Percentiles rank a stretch among this genome's conserved stretches.
phyloP scores from a whole-genome alignment of 2,329 filamentous ascomycete genomes.

The Tolypocladium inflatum region DNA sequence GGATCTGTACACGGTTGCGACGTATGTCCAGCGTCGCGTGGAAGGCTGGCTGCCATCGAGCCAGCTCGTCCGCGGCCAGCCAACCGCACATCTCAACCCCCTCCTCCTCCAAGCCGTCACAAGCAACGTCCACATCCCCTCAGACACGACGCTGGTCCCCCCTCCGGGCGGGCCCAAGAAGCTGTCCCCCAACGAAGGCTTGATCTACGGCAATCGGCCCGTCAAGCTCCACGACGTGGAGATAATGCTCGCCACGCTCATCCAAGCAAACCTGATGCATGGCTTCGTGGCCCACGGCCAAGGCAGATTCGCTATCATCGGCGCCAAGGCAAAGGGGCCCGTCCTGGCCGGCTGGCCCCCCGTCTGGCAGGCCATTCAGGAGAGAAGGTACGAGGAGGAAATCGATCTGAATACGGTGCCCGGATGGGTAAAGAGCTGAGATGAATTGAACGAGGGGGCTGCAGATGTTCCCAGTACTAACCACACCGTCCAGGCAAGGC shows the following conservation, averaged over 20 bases:
- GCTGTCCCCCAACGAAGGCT: conserved; percentile 47
- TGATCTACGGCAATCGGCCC: conserved; percentile 54
- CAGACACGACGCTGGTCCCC: conserved; percentile 34
- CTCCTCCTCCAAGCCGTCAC: conserved; percentile 43
- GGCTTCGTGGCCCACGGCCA: conserved; percentile 76
- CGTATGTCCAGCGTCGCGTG: conserved; percentile 54
- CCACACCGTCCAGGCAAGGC: neutral
- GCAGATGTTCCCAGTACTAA: neutral
- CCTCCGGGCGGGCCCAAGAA: conserved; percentile 34
- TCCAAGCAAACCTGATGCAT: conserved; percentile 71
- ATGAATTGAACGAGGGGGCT: neutral
- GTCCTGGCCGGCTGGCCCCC: conserved; percentile 66
- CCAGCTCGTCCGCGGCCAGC: conserved; percentile 19
- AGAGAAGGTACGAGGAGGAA: conserved; percentile 48
- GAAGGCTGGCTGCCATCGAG: conserved; percentile 44
- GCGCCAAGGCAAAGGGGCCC: conserved; percentile 58
- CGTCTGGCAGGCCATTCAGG: conserved; percentile 59
- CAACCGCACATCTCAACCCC: conserved; percentile 34
- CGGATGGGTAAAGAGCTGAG: conserved; percentile 57
- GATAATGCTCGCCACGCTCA: conserved; percentile 63
- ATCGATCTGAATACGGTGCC: conserved; percentile 58
- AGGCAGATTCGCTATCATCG: conserved; percentile 72
- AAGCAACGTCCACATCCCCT: conserved; percentile 30
- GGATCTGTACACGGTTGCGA: conserved; percentile 55
- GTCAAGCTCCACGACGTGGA: conserved; percentile 61